These are phyloP conservation scores for Colletotrichum kahawae DNA, from an alignment of 2,329 filamentous ascomycete species.

Conservation along the genomic window DNA sequence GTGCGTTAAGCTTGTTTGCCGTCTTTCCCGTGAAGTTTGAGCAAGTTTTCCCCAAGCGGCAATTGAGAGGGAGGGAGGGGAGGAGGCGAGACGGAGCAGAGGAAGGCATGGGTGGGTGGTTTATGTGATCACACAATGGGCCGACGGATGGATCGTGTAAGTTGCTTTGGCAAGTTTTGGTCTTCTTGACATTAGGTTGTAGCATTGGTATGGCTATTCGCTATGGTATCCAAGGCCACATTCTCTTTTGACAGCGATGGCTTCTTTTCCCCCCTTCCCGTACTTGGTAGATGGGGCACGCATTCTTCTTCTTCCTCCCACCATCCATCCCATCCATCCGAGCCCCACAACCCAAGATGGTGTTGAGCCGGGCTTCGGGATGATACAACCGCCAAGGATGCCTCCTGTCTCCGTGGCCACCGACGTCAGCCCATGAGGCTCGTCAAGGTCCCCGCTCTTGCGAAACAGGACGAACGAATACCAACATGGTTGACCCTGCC, in stretches of 20 bases:
- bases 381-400: constrained; percentile 17
- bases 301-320: neutral
- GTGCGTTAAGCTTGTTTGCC: neutral
- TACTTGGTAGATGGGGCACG: neutral
- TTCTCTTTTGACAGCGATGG: constrained; percentile 3
- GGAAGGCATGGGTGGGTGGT: neutral
- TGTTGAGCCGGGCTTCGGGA: constrained; percentile 11
- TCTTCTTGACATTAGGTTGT: constrained; percentile 17
- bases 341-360: neutral
- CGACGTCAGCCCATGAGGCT: neutral
- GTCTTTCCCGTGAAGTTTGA: neutral
- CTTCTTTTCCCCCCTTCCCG: neutral
- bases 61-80: neutral
- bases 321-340: neutral
- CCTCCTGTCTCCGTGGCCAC: neutral
- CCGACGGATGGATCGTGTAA: neutral
- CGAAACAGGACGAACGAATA: constrained; percentile 6
- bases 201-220: constrained; percentile 4
- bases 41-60: neutral
- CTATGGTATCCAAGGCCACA: neutral
- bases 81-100: neutral
- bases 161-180: neutral
- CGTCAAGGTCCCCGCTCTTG: neutral
- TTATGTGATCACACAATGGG: neutral
- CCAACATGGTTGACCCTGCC: neutral